Percentiles rank a stretch among this genome's conserved stretches.
Evolutionary conservation across 768 basidiomycete species (phyloP).

Genomic region (Phaeotremella skinneri): DNA sequence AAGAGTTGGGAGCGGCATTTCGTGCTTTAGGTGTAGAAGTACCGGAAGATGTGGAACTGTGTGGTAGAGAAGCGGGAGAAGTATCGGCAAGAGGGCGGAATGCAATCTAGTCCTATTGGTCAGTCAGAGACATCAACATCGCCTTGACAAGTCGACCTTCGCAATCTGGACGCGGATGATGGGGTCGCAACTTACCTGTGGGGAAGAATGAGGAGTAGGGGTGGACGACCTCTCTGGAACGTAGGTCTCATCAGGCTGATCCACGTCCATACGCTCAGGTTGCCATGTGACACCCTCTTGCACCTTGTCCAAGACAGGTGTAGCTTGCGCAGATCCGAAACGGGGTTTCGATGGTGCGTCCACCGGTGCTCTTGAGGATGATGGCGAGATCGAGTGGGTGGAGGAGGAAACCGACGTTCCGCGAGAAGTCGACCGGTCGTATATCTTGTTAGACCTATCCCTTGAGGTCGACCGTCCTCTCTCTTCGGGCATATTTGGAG

Average conservation of each 20-base stretch:
- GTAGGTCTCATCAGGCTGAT: conserved; percentile 13
- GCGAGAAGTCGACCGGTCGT: conserved; percentile 32
- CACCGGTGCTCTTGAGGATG: conserved; percentile 22
- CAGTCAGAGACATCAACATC: conserved; percentile 20
- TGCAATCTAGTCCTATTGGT: conserved; percentile 39
- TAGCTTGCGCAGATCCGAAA: conserved; percentile 1
- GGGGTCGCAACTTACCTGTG: conserved; percentile 39
- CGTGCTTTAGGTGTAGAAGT: neutral
- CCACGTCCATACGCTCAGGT: conserved; percentile 23
- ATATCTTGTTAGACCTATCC: conserved; percentile 2
- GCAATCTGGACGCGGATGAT: neutral
- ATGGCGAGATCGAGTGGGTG: conserved; percentile 11
- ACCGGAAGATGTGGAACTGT: conserved; percentile 25
- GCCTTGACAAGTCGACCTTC: neutral
- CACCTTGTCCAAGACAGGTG: conserved; percentile 25
- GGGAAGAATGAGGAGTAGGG: conserved; percentile 51
- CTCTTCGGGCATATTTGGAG: conserved; percentile 18
- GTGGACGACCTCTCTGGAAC: conserved; percentile 34
- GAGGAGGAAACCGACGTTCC: conserved; percentile 32
- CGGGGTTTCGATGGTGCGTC: conserved; percentile 6
- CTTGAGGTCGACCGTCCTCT: conserved; percentile 9
- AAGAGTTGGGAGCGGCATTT: conserved; percentile 5
- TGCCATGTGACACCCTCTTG: conserved; percentile 23
- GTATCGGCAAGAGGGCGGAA: conserved; percentile 48
- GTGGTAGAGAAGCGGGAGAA: conserved; percentile 50